Base-by-base conservation (phyloP, 2,329 filamentous ascomycete species). In the Neofusicoccum umdonicola region DNA sequence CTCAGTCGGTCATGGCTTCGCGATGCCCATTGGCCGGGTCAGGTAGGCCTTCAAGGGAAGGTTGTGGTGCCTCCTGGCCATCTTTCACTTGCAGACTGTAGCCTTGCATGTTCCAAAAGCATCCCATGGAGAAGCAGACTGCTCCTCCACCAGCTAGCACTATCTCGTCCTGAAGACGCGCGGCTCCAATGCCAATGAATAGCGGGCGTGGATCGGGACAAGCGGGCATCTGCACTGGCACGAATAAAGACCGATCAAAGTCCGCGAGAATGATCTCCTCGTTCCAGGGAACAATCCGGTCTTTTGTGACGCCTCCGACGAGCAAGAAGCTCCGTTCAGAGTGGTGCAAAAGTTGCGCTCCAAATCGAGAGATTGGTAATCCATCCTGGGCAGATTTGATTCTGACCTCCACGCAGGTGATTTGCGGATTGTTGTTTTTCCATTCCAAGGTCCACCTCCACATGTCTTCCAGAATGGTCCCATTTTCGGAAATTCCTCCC, bases 71-170 rank as follows among this genome's bases (percentile, higher is more conserved):
- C 19, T 27, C 19, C 11, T 56, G 17, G 4, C 27, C 39, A 8
- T 44, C 22, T 4, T 57, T 42, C 22, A 45, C 9, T 31, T 34
- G 27, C 11, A 60, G 15, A 19, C 22, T 27, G 41, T 60, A 60
- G 42, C 41, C 34, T 3, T 44, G 48, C 13, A 37, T 61, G 22
- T 66, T 66, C 51, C 47, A 60, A n/a, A 87, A 93, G 6, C 90
- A 91, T 1, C 93, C 93, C 84, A 96, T 96, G 0, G 91, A 93
- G 79, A 96, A 96, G 74, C 92, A 96, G 0, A 92, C 91, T 15
- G 90, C 92, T 42, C 92, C 93, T 15, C 93, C 93, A 1, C 92
- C 92, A 54, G 90, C 76, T 7, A 96, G 78, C 9, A 91, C 71
- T 3, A 93, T 70, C 17, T 83, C 77, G 35, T 81, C 79, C 71